Evolutionary conservation across 306 rosid genomes (phyloP).

Genomic region (Casuarina equisetifolia): DNA sequence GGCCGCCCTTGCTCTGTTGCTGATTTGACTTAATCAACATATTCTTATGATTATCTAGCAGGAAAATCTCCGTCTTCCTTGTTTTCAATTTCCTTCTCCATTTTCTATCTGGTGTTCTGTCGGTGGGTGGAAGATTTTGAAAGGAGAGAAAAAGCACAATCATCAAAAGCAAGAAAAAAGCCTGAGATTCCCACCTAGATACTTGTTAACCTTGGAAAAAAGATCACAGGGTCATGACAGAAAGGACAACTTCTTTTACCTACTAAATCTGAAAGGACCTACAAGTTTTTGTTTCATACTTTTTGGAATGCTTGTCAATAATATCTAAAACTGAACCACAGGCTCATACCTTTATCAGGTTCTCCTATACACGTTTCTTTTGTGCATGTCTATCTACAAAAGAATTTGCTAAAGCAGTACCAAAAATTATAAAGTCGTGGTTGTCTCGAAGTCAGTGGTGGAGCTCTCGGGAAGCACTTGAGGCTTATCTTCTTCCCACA

Average conservation of each 20-base stretch:
- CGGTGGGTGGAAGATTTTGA: not conserved
- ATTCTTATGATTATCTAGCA: not conserved
- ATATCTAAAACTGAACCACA: slow-evolving; percentile 9
- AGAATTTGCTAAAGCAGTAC: not conserved
- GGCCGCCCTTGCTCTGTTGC: no score
- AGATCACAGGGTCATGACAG: slow-evolving; percentile 12
- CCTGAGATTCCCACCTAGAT: slow-evolving; percentile 10
- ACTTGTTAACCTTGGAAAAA: slow-evolving; percentile 12
- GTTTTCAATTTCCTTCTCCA: not conserved
- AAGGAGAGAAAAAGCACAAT: not conserved
- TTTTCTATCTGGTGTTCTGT: not conserved
- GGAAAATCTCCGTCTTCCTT: not conserved
- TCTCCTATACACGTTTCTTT: not conserved
- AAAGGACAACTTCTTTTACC: not conserved
- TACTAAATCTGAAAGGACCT: not conserved
- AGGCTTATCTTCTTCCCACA: slow-evolving; percentile 48
- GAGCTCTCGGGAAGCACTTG: slow-evolving; percentile 36
- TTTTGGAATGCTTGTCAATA: not conserved
- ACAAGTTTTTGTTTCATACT: not conserved
- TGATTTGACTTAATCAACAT: no score
- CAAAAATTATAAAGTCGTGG: slow-evolving; percentile 30
- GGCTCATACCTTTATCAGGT: not conserved
- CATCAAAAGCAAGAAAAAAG: not conserved
- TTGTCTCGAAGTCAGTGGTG: slow-evolving; percentile 45
- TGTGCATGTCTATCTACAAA: slow-evolving; percentile 16